phyloP scores from a whole-genome alignment of 352 stramenopile species.

The Pythium grandisporangium region DNA sequence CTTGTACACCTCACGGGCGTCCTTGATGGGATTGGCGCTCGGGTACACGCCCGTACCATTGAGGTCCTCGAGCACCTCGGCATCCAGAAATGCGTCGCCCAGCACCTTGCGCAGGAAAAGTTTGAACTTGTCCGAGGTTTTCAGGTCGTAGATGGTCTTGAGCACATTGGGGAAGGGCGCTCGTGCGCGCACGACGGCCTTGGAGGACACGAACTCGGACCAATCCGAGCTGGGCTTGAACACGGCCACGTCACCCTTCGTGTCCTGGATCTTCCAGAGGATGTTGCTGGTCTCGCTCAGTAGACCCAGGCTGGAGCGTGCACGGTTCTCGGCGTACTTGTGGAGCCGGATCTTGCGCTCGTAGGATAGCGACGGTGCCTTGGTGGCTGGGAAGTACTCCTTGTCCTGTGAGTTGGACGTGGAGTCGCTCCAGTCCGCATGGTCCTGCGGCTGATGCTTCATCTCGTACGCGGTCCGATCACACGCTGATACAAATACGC shows the following conservation, averaged over 20 bases:
- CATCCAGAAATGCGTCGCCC: conserved; percentile 75
- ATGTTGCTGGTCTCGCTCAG: conserved; percentile 65
- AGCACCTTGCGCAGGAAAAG: conserved; percentile 76
- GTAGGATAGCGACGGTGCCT: conserved; percentile 76
- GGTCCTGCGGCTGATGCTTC: conserved; percentile 4
- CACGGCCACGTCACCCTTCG: conserved; percentile 69
- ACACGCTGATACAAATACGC: background rate
- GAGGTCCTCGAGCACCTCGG: conserved; percentile 75
- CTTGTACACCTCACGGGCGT: conserved; percentile 78
- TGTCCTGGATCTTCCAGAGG: conserved; percentile 76
- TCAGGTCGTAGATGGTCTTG: conserved; percentile 80
- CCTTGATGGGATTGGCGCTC: conserved; percentile 52
- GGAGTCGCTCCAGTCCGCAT: conserved; percentile 59
- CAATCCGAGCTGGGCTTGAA: conserved; percentile 83
- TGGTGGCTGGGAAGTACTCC: conserved; percentile 32
- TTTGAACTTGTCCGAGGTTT: conserved; percentile 80
- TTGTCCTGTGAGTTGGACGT: conserved; percentile 56
- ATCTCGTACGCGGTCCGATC: background rate
- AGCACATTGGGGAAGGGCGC: conserved; percentile 73
- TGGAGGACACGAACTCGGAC: conserved; percentile 80
- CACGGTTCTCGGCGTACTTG: conserved; percentile 81
- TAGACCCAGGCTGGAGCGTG: conserved; percentile 65
- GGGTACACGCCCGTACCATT: conserved; percentile 75
- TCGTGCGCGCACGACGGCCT: conserved; percentile 70
- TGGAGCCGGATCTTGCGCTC: conserved; percentile 77